Conservation (phyloP, 768 basidiomycete species). For the Trametes coccinea region DNA sequence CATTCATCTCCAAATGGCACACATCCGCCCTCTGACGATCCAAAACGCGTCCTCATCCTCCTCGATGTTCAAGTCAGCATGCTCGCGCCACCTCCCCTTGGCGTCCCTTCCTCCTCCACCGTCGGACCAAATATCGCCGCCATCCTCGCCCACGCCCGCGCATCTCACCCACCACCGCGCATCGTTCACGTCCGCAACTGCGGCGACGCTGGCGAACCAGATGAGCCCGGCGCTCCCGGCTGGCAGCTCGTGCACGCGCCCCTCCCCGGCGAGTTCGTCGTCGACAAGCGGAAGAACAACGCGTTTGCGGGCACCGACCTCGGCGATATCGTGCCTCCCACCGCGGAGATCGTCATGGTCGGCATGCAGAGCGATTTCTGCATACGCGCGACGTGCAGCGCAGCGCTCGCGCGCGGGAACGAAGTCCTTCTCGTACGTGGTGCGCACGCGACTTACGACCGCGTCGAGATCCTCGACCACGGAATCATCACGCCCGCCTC, state of each 20-base stretch:
- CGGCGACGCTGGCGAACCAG: conserved; percentile 61
- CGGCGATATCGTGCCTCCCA: conserved; percentile 46
- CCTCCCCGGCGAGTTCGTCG: conserved; percentile 48
- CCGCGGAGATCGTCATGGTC: conserved; percentile 64
- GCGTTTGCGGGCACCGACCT: conserved; percentile 64
- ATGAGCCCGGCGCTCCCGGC: conserved; percentile 54
- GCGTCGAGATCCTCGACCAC: conserved; percentile 60
- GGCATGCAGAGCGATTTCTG: conserved; percentile 72
- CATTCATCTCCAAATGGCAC: neutral
- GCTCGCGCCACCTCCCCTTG: conserved; percentile 47
- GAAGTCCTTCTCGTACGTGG: conserved; percentile 62
- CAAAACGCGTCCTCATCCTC: conserved; percentile 53
- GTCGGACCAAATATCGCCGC: conserved; percentile 49
- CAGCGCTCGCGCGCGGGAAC: conserved; percentile 64
- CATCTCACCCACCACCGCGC: conserved; percentile 40
- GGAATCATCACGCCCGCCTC: conserved; percentile 46
- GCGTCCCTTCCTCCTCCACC: conserved; percentile 47
- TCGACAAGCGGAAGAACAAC: conserved; percentile 68
- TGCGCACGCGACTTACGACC: conserved; percentile 69
- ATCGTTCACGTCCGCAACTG: conserved; percentile 71
- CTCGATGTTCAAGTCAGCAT: conserved; percentile 58
- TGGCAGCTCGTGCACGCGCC: conserved; percentile 64
- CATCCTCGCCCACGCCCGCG: conserved; percentile 53
- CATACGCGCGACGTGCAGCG: conserved; percentile 51
- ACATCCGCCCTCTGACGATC: neutral